These are phyloP conservation scores for Diaporthe destruens DNA, from an alignment of 2,329 filamentous ascomycete genomes.

Conservation along the genomic window DNA sequence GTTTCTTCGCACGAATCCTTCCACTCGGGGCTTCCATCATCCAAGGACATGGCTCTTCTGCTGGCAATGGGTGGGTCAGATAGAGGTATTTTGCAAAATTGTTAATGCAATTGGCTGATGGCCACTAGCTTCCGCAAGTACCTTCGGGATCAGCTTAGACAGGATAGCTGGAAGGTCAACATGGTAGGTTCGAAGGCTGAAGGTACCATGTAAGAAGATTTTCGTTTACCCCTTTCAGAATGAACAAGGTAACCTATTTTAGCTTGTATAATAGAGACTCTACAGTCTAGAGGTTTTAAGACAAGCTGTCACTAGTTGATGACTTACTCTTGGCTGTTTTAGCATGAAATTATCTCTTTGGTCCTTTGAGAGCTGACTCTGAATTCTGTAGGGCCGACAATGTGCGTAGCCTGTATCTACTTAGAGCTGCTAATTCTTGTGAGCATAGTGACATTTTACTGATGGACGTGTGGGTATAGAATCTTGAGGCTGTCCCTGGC, in stretches of 20 bases:
- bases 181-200: conserved; percentile 46
- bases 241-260: too few relatives aligned
- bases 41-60: background rate
- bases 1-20: conserved; percentile 8
- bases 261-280: too few relatives aligned
- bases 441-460: background rate
- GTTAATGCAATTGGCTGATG: background rate
- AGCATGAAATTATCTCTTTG: too few relatives aligned
- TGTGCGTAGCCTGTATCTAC: conserved; percentile 41
- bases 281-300: too few relatives aligned
- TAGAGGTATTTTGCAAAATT: background rate
- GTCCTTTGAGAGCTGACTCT: too few relatives aligned
- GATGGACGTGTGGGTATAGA: background rate
- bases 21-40: conserved; percentile 17
- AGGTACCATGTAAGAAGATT: conserved; percentile 41
- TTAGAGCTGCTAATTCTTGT: background rate
- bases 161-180: conserved; percentile 46
- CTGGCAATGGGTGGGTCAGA: conserved; percentile 9
- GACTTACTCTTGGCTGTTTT: too few relatives aligned
- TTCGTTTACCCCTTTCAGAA: too few relatives aligned
- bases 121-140: conserved; percentile 43
- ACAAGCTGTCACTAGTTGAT: too few relatives aligned
- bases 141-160: conserved; percentile 44
- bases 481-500: conserved; percentile 35
- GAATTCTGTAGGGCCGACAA: conserved; percentile 42